Base-by-base conservation (phyloP, 1,284 basidiomycete species). In the Ustilago shanxiensis region DNA sequence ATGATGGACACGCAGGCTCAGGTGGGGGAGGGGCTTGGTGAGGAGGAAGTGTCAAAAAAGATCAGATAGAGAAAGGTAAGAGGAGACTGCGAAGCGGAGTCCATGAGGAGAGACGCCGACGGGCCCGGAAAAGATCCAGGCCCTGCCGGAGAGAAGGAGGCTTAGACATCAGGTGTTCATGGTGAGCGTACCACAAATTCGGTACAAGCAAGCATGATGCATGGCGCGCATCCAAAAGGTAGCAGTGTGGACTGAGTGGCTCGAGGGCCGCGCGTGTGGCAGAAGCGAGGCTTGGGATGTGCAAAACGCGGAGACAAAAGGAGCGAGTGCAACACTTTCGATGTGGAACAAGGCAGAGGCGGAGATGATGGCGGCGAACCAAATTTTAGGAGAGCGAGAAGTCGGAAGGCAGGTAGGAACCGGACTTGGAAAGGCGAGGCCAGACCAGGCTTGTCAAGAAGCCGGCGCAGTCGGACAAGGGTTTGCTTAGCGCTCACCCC, bases 101-200 rank as follows among this genome's bases (percentile, higher is more conserved):
- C 53, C 29, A 47, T 56, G 31, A 16, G 20, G 24, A 54, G 56
- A 59, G 56, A 66, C 55, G 51, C 62, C 60, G 69, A 58, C 49
- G 45, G 50, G 52, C 26, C 44, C 64, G 64, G 58, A 59, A 20
- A 62, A 52, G 57, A 62, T 58, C 68, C 59, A 71, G 68, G 59
- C 68, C 68, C 55, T 66, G 18, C 18, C 33, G 52, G 41, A 60
- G 37, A 52, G 13, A n/a, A 35, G 44, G 16, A 16, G 50, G 51
- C 31, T 45, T 37, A 33, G 62, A 33, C 62, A 60, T 57, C 61
- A 66, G 59, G 55, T 58, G 60, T 52, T 60, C 28, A 35, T 52
- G 51, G 66, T 52, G n/a, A 57, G 50, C 44, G 68, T 71, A 65
- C 68, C 68, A 62, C 20, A 35, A 54, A n/a, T 20, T 54, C 33